Evolutionary conservation across 139 green algal species (phyloP), one percentile per base, ranked within the genome.

Genomic region (Raphidocelis subcapitata): DNA sequence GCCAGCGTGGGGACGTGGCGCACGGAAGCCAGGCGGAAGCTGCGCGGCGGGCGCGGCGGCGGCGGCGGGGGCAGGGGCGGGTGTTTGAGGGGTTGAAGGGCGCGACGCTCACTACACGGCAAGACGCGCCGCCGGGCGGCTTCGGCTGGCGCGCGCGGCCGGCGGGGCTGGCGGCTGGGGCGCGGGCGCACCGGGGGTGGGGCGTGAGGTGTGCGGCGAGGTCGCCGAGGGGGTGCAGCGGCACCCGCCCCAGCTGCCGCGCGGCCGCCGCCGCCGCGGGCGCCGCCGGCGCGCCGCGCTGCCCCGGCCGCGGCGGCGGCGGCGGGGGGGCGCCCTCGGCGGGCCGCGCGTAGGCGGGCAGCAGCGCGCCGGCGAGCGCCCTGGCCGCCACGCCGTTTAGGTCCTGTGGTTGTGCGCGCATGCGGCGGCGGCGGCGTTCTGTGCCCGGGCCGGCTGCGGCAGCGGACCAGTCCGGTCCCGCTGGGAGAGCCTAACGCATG

Each of bases 371-470:
- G 0, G 84, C 79, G 62, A 95, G 60, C 3, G 79, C 76, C 20
- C 72, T 69, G 1, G 89, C 86, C 20, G 87, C 89, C 28, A 94
- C 86, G 2, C 57, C 56, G 54, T 95, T 95, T 51, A 95, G 81
- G 68, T 95, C 88, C 82, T 90, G 75, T 33, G 23, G n/a, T n/a
- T n/a, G n/a, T n/a, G n/a, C n/a, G n/a, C n/a, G n/a, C n/a, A n/a
- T n/a, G n/a, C n/a, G n/a, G n/a, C n/a, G n/a, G n/a, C n/a, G n/a
- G n/a, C n/a, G n/a, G n/a, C n/a, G n/a, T n/a, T n/a, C n/a, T n/a
- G n/a, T n/a, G n/a, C n/a, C n/a, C n/a, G n/a, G n/a, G n/a, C n/a
- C n/a, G n/a, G n/a, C n/a, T n/a, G n/a, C n/a, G n/a, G n/a, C n/a
- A n/a, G n/a, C n/a, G n/a, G n/a, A n/a, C n/a, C n/a, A n/a, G n/a